These are phyloP conservation scores for Coprinellus aureogranulatus DNA, from an alignment of 768 basidiomycete species.

Conservation along the genomic window DNA sequence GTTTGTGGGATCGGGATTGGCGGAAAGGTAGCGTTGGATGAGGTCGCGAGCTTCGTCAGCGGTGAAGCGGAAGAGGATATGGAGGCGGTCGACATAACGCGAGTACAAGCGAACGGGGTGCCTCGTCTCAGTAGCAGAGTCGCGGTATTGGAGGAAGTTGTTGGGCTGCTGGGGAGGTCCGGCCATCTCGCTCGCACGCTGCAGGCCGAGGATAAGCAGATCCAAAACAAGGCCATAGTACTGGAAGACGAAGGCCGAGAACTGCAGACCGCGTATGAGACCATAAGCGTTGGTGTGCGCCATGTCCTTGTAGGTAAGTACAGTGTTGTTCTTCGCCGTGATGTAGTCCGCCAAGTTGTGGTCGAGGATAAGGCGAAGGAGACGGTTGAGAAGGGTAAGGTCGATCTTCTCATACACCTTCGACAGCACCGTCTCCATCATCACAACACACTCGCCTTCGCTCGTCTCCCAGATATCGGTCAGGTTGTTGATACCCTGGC, in stretches of 20 bases:
- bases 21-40: constrained; percentile 95
- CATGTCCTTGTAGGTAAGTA: constrained; percentile 59
- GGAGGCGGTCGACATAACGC: constrained; percentile 91
- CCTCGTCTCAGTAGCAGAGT: constrained; percentile 90
- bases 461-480: constrained; percentile 98
- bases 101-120: constrained; percentile 99
- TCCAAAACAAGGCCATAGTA: constrained; percentile 96
- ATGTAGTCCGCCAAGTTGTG: constrained; percentile 99
- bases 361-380: constrained; percentile 93
- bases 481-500: constrained; percentile 98
- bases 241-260: constrained; percentile 99
- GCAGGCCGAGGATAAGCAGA: constrained; percentile 92
- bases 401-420: constrained; percentile 99
- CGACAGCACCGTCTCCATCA: constrained; percentile 98
- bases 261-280: constrained; percentile 95
- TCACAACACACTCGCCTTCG: constrained; percentile 95
- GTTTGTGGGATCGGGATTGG: constrained; percentile 97
- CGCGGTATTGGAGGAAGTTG: constrained; percentile 96
- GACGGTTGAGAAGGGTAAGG: constrained; percentile 89
- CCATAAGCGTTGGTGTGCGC: constrained; percentile 97
- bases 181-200: constrained; percentile 98
- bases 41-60: constrained; percentile 97
- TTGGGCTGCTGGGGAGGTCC: constrained; percentile 97
- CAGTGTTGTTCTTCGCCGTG: constrained; percentile 97
- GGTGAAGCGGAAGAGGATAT: constrained; percentile 96